Conservation (phyloP, 306 rosid genomes). For the Lathyrus tuberosus region DNA sequence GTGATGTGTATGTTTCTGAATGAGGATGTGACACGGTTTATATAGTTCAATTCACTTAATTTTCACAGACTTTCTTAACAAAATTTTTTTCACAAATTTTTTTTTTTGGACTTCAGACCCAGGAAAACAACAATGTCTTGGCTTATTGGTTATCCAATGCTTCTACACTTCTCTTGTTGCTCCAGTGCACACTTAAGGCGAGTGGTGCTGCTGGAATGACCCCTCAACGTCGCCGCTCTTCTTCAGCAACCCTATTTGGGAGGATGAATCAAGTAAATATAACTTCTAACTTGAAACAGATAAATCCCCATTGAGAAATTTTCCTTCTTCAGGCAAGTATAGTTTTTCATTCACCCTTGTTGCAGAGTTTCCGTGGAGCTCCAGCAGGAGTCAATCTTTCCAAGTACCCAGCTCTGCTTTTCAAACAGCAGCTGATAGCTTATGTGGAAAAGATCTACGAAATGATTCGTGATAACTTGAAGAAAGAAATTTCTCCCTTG, state of each 20-base stretch:
- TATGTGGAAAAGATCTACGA: constrained; percentile 97
- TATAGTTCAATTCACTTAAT: too few relatives aligned
- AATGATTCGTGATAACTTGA: constrained; percentile 98
- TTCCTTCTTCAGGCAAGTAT: constrained; percentile 32
- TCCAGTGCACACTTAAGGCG: constrained; percentile 67
- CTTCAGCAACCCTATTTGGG: too few relatives aligned
- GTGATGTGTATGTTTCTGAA: too few relatives aligned
- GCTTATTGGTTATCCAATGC: constrained; percentile 67
- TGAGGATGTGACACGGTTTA: too few relatives aligned
- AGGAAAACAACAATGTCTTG: constrained; percentile 58
- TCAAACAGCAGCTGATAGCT: constrained; percentile 99
- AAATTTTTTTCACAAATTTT: too few relatives aligned
- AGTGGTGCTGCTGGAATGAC: constrained; percentile 73
- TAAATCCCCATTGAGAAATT: constrained; percentile 2
- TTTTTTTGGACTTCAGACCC: constrained; percentile 49
- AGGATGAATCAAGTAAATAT: too few relatives aligned
- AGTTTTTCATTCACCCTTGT: constrained; percentile 13
- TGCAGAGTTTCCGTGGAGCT: constrained; percentile 65
- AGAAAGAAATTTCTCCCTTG: too few relatives aligned
- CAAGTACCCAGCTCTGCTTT: constrained; percentile 95
- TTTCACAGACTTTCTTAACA: too few relatives aligned
- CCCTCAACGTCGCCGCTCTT: constrained; percentile 67
- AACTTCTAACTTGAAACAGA: too few relatives aligned
- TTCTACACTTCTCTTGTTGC: constrained; percentile 62
- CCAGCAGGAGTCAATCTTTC: constrained; percentile 58